phyloP scores from a whole-genome alignment of 805 yeast species.

The Candida nitratophila region DNA sequence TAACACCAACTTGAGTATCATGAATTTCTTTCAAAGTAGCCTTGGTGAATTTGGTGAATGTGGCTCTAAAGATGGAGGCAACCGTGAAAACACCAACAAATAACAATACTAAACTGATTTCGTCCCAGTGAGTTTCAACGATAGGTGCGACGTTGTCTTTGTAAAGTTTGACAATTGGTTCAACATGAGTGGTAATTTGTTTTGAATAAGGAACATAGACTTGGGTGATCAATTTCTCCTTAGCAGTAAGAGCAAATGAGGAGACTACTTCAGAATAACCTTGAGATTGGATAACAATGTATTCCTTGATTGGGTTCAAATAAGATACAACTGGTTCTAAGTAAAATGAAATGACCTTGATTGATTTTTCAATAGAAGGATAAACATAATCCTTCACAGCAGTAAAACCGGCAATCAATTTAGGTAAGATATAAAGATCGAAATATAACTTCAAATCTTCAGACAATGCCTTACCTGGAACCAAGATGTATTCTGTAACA shows the following conservation, averaged over 20 bases:
- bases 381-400: background rate
- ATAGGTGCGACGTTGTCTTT: conserved; percentile 3
- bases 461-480: background rate
- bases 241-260: too few species aligned
- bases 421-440: background rate
- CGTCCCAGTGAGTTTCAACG: conserved; percentile 9
- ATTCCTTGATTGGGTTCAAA: too few species aligned
- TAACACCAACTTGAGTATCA: conserved; percentile 19
- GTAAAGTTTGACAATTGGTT: conserved; percentile 4
- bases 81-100: conserved; percentile 8
- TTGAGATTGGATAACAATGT: too few species aligned
- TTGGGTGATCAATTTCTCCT: too few species aligned
- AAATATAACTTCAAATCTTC: background rate
- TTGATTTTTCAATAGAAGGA: background rate
- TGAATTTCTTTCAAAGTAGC: conserved; percentile 10
- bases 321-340: too few species aligned
- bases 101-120: conserved; percentile 7
- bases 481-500: background rate
- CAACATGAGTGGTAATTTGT: background rate
- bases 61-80: conserved; percentile 1
- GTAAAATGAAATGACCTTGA: too few species aligned
- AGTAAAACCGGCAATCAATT: background rate
- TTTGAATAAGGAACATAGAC: too few species aligned
- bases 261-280: too few species aligned
- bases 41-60: background rate